These are phyloP conservation scores for Aspergillus baeticus DNA, from an alignment of 495 filamentous ascomycete genomes.

Conservation along the genomic window DNA sequence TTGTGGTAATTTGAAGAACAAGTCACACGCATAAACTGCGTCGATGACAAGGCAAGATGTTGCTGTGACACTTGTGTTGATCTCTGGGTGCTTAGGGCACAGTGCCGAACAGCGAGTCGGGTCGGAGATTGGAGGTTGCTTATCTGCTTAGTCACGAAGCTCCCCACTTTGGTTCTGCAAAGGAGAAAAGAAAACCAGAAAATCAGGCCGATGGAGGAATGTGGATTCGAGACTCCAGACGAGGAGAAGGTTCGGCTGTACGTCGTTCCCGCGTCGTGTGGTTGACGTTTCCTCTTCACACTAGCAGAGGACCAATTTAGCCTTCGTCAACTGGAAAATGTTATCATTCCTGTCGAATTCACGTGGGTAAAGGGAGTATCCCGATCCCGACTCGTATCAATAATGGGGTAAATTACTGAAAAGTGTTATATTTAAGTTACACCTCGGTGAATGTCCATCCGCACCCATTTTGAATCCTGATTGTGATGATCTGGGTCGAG, in stretches of 20 bases:
- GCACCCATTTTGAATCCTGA: background rate
- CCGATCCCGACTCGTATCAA: too few species aligned
- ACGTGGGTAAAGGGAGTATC: too few species aligned
- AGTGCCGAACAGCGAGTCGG: constrained; percentile 5
- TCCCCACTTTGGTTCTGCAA: constrained; percentile 7
- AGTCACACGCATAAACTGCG: background rate
- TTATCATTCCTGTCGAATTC: too few species aligned
- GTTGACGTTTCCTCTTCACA: background rate
- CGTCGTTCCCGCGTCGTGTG: constrained; percentile 5
- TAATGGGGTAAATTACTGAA: constrained; percentile 9
- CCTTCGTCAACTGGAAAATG: background rate
- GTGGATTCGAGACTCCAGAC: background rate
- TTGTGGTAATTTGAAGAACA: background rate
- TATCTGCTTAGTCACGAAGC: background rate
- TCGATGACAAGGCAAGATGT: background rate
- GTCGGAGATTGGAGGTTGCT: background rate
- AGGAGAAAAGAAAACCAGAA: background rate
- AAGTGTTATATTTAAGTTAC: constrained; percentile 1
- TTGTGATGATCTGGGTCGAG: background rate
- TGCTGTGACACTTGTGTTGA: background rate
- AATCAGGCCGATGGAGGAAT: background rate
- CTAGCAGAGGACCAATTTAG: background rate
- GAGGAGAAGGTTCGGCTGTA: background rate
- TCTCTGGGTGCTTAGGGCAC: constrained; percentile 3
- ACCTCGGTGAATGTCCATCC: constrained; percentile 4